A percentile compares a stretch with the other conserved stretches of the same genome.
Evolutionary conservation across 2,329 filamentous ascomycete species (phyloP).

Genomic region (Botrytis paeoniae): DNA sequence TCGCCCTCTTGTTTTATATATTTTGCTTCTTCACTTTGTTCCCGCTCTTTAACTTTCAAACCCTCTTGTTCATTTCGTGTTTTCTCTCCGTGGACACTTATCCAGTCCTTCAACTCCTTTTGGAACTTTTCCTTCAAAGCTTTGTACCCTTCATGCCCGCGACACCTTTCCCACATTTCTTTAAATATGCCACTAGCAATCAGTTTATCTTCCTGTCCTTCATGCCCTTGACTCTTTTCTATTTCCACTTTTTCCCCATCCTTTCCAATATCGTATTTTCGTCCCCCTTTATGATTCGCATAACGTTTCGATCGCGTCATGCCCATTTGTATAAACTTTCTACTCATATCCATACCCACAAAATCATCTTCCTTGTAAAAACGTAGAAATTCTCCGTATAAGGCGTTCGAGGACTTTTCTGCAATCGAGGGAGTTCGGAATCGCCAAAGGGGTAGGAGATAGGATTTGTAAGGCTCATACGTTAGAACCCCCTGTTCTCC

Average conservation of each 20-base stretch:
- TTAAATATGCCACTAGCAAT: slow-evolving; percentile 49
- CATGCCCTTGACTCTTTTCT: slow-evolving; percentile 45
- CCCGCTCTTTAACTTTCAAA: background rate
- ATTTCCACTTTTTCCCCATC: slow-evolving; percentile 29
- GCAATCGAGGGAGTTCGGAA: slow-evolving; percentile 56
- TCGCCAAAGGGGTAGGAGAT: slow-evolving; percentile 57
- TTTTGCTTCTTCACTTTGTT: background rate
- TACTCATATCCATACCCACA: slow-evolving; percentile 62
- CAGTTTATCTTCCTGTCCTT: slow-evolving; percentile 49
- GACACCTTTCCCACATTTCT: slow-evolving; percentile 43
- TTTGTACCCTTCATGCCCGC: background rate
- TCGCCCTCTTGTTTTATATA: background rate
- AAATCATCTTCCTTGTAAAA: slow-evolving; percentile 54
- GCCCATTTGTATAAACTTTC: slow-evolving; percentile 65
- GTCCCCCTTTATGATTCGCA: slow-evolving; percentile 53
- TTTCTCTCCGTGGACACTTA: background rate
- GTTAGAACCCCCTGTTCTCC: slow-evolving; percentile 60
- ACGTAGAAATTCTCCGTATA: slow-evolving; percentile 50
- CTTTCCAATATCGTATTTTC: slow-evolving; percentile 47
- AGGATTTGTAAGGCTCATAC: slow-evolving; percentile 61
- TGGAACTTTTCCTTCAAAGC: background rate
- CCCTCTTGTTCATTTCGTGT: background rate
- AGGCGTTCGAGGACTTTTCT: slow-evolving; percentile 45
- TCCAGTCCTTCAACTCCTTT: background rate
- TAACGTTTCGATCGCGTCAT: slow-evolving; percentile 61